Evolutionary conservation across 2,329 filamentous ascomycete species (phyloP), one percentile per base, ranked within the genome.

Genomic region (Corinectria fuckeliana): DNA sequence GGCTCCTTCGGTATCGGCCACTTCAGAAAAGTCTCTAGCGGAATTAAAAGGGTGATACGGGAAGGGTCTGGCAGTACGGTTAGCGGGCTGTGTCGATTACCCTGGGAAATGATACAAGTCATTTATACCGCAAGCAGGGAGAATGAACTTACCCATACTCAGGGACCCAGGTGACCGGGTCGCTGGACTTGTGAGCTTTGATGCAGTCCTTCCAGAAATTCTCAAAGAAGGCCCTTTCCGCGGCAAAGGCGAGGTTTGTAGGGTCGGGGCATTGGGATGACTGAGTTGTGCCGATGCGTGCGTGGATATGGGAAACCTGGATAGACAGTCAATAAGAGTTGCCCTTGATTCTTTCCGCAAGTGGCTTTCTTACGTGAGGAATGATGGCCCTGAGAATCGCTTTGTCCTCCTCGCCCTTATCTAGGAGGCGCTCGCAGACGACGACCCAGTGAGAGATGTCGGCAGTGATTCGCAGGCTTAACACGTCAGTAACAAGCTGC

Each of bases 201-300:
- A 54, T 55, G 16, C 50, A 51, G n/a, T 20, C 60, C 53, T 66
- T 52, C 68, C 69, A 72, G 9, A 69, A 44, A 5, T 64, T 68
- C 20, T 76, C 74, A 30, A 76, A 75, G 51, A 73, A 76, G 1
- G 60, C 51, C 30, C 69, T 61, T 49, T 76, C 74, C 1, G 66
- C 49, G 4, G 61, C 57, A 26, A 74, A 76, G 18, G 63, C 56
- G 0, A 69, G 67, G 28, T 75, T 67, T 2, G 69, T 65, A 2
- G 75, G 75, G 4, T 77, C 73, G 1, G 74, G 72, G 23, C 74
- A 76, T 44, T 77, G 75, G 0, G 75, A 76, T 1, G 74, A 69
- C 26, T 76, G 74, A 2, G 74, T 75, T 9, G 74, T 76, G 14
- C 75, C 72, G 16, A 74, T 75, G 23, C 75, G 66, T 1, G 74